Conservation (phyloP, 2,329 filamentous ascomycete species). For the Penicillium sp. region DNA sequence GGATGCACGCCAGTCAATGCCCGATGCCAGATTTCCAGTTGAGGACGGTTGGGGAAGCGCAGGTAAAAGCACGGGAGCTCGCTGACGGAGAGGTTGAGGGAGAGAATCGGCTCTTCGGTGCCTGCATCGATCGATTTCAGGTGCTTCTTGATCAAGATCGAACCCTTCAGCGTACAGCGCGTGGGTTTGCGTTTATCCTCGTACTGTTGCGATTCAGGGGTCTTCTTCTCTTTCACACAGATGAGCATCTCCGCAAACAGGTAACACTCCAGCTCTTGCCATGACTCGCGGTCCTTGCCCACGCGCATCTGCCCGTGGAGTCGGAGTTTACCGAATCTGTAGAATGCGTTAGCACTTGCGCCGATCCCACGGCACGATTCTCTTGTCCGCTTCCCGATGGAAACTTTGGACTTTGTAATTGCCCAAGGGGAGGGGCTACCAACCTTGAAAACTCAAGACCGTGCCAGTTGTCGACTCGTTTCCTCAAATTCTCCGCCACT, state of each 20-base stretch:
- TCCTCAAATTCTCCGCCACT: constrained; percentile 76
- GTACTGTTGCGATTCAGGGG: constrained; percentile 53
- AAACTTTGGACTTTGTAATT: too few relatives aligned
- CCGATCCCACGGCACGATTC: background rate
- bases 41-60: constrained; percentile 69
- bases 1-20: constrained; percentile 77
- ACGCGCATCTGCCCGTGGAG: constrained; percentile 86
- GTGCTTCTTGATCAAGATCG: constrained; percentile 97
- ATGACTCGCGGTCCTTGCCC: constrained; percentile 90
- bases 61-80: constrained; percentile 94
- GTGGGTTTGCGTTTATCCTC: constrained; percentile 61
- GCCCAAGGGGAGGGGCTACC: constrained; percentile 14
- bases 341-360: background rate
- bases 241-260: constrained; percentile 99
- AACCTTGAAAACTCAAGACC: constrained; percentile 82
- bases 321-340: constrained; percentile 81
- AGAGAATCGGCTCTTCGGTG: constrained; percentile 73
- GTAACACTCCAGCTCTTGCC: constrained; percentile 97
- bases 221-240: constrained; percentile 96
- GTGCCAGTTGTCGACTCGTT: constrained; percentile 97
- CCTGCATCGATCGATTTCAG: constrained; percentile 76
- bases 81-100: constrained; percentile 80
- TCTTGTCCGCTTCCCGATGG: background rate
- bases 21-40: constrained; percentile 86
- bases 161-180: constrained; percentile 88